Conservation (phyloP, 1,284 basidiomycete genomes). For the Heliocybe sulcata region DNA sequence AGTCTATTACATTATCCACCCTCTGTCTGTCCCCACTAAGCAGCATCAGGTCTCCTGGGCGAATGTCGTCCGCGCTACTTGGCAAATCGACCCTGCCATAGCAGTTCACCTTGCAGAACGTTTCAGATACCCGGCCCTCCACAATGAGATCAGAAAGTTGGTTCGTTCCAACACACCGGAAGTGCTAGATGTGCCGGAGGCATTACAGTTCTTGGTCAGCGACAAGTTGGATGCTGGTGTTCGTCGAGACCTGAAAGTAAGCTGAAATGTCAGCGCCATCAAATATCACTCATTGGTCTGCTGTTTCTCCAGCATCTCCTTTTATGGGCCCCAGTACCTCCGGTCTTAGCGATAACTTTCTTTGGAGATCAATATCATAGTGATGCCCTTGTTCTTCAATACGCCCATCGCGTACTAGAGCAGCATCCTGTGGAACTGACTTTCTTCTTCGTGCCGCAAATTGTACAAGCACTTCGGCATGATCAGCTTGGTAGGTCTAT, state of each 20-base stretch:
- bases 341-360: slow-evolving; percentile 80
- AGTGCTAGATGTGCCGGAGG: slow-evolving; percentile 74
- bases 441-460: slow-evolving; percentile 99
- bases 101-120: slow-evolving; percentile 83
- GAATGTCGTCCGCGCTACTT: slow-evolving; percentile 63
- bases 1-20: slow-evolving; percentile 10
- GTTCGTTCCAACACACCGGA: slow-evolving; percentile 70
- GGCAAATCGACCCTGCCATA: slow-evolving; percentile 81
- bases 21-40: slow-evolving; percentile 7
- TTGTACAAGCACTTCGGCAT: slow-evolving; percentile 91
- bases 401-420: slow-evolving; percentile 92
- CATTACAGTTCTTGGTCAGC: slow-evolving; percentile 75
- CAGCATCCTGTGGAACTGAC: slow-evolving; percentile 93
- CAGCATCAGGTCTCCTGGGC: slow-evolving; percentile 61
- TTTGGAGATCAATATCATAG: slow-evolving; percentile 83
- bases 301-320: slow-evolving; percentile 58
- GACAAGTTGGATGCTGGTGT: slow-evolving; percentile 53
- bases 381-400: slow-evolving; percentile 88
- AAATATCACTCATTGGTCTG: slow-evolving; percentile 4
- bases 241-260: slow-evolving; percentile 69
- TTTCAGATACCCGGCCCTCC: slow-evolving; percentile 64
- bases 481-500: slow-evolving; percentile 70
- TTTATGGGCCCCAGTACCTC: slow-evolving; percentile 87
- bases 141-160: slow-evolving; percentile 68
- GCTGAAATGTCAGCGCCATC: slow-evolving; percentile 6